phyloP scores from a whole-genome alignment of 2,329 filamentous ascomycete species.

The Aspergillus piperis region DNA sequence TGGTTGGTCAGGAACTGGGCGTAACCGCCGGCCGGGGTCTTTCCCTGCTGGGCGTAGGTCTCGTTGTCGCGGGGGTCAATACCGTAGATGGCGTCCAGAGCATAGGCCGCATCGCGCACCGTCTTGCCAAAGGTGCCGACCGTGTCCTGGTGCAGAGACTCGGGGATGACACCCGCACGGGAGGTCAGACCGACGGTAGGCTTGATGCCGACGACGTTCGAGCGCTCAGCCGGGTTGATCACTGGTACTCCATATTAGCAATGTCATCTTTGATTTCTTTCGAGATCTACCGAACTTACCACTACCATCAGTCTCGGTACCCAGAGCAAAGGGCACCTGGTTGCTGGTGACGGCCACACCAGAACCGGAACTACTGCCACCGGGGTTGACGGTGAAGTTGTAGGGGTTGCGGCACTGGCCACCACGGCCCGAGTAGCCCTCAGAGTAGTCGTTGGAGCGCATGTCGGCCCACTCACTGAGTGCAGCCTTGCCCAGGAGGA shows the following conservation, averaged over 20 bases:
- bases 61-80: conserved; percentile 66
- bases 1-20: conserved; percentile 57
- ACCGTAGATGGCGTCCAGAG: conserved; percentile 69
- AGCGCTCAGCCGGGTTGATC: conserved; percentile 70
- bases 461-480: conserved; percentile 76
- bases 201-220: conserved; percentile 71
- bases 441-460: conserved; percentile 66
- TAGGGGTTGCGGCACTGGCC: conserved; percentile 68
- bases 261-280: neutral
- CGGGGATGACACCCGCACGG: conserved; percentile 64
- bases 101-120: conserved; percentile 67
- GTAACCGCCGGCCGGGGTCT: conserved; percentile 60
- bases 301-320: conserved; percentile 73
- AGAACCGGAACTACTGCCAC: conserved; percentile 68
- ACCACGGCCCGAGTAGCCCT: conserved; percentile 66
- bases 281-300: conserved; percentile 33
- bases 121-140: conserved; percentile 69
- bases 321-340: conserved; percentile 63
- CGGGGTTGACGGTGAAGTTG: conserved; percentile 68
- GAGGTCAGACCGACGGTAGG: conserved; percentile 74
- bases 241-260: conserved; percentile 42
- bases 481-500: conserved; percentile 70
- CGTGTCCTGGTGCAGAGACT: conserved; percentile 67
- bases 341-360: conserved; percentile 67
- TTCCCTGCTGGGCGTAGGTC: conserved; percentile 58